Conservation (phyloP, 805 yeast species). For the Yamadazyma sp. region DNA sequence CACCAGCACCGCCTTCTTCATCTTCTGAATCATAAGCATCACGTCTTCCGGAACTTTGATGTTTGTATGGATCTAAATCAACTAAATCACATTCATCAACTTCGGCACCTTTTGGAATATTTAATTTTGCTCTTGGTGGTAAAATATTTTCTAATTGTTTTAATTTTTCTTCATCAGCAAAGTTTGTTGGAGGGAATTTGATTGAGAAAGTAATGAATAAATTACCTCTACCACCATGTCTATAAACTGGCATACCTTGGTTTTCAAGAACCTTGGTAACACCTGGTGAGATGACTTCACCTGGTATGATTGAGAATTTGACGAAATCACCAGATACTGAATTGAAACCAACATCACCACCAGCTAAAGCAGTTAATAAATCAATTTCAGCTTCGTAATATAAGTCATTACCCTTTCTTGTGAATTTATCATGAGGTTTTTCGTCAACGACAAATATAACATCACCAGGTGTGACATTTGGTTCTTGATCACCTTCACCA, state of each 20-base stretch:
- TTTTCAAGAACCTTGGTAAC: conserved; percentile 75
- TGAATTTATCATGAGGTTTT: conserved; percentile 78
- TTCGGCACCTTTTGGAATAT: conserved; percentile 67
- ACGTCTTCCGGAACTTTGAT: conserved; percentile 41
- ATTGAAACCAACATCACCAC: conserved; percentile 85
- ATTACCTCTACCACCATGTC: conserved; percentile 86
- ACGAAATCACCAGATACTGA: conserved; percentile 91
- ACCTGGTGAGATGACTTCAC: conserved; percentile 90
- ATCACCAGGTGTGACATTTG: conserved; percentile 94
- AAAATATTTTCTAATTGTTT: conserved; percentile 69
- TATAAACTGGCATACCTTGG: conserved; percentile 96
- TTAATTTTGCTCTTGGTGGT: conserved; percentile 66
- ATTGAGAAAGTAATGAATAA: conserved; percentile 81
- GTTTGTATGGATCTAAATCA: conserved; percentile 65
- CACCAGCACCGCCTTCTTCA: conserved; percentile 52
- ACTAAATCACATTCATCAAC: conserved; percentile 78
- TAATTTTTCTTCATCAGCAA: conserved; percentile 72
- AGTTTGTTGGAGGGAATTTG: conserved; percentile 79
- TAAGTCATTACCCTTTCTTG: conserved; percentile 87
- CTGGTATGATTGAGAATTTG: conserved; percentile 79
- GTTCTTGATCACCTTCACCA: conserved; percentile 98
- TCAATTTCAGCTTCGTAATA: conserved; percentile 84
- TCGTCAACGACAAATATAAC: conserved; percentile 89
- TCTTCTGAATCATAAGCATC: conserved; percentile 44
- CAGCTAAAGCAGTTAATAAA: conserved; percentile 91